Conservation (phyloP, 192 early-diverging fungal species). For the Rhizophagus prolifer region DNA sequence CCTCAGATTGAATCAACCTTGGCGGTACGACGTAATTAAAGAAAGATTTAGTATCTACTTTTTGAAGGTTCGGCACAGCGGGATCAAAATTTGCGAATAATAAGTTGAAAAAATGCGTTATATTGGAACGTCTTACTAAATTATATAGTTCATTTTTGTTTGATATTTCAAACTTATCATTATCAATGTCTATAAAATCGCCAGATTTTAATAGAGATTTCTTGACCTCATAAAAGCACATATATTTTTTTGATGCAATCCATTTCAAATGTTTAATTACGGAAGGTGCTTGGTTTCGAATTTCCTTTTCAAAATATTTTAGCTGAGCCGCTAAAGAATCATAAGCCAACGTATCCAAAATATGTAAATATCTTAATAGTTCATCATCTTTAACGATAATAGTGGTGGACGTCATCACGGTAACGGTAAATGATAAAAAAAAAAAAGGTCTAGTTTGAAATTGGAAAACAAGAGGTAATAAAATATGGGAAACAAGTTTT, state of each 20-base stretch:
- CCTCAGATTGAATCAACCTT: background rate
- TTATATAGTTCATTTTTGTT: background rate
- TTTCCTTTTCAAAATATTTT: background rate
- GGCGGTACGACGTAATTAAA: background rate
- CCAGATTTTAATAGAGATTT: background rate
- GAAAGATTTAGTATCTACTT: background rate
- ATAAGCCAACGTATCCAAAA: background rate
- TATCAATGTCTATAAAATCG: background rate
- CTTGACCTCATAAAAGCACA: background rate
- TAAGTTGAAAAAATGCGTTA: background rate
- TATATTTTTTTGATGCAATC: background rate
- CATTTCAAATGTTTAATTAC: background rate
- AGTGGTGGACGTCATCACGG: no score
- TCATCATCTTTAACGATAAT: background rate
- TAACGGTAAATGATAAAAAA: no score
- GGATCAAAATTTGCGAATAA: background rate
- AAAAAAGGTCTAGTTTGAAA: no score
- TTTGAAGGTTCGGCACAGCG: background rate
- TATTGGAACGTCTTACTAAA: background rate
- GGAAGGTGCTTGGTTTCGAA: background rate
- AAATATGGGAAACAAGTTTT: no score
- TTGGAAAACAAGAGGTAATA: no score
- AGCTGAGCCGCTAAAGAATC: background rate
- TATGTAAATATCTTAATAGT: background rate
- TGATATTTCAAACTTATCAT: background rate